Conservation (phyloP, 2,329 filamentous ascomycete genomes). For the Tolypocladium sp. region DNA sequence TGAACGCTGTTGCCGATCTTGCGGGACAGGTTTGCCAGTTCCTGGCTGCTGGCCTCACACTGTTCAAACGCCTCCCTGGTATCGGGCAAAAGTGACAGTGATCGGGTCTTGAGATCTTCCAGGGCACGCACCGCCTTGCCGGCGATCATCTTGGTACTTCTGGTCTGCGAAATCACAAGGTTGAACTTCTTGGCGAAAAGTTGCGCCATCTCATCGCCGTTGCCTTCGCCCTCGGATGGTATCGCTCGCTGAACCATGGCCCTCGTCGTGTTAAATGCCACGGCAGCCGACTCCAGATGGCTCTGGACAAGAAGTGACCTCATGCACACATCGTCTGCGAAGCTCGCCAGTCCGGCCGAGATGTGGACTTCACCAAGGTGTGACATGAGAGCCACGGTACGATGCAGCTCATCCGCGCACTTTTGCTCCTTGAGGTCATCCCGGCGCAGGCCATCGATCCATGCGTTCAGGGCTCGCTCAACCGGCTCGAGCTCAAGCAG, state of each 20-base stretch:
- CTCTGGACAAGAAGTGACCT: conserved; percentile 67
- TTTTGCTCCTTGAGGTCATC: conserved; percentile 82
- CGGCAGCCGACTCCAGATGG: conserved; percentile 69
- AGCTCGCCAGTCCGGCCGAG: conserved; percentile 57
- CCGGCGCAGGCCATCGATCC: conserved; percentile 74
- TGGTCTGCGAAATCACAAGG: conserved; percentile 61
- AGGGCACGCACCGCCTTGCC: conserved; percentile 70
- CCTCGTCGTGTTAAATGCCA: conserved; percentile 54
- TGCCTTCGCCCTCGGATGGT: conserved; percentile 29
- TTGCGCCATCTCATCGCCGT: conserved; percentile 59
- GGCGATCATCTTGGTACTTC: conserved; percentile 75
- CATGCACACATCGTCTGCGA: conserved; percentile 74
- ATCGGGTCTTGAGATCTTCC: conserved; percentile 67
- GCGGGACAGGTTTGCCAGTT: conserved; percentile 57
- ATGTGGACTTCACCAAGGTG: conserved; percentile 80
- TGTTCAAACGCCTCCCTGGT: conserved; percentile 61
- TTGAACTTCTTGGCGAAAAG: conserved; percentile 66
- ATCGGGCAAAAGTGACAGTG: conserved; percentile 61
- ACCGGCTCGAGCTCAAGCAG: conserved; percentile 85
- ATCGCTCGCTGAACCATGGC: conserved; percentile 59
- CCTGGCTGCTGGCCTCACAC: conserved; percentile 54
- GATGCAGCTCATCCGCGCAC: conserved; percentile 71
- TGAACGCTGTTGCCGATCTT: conserved; percentile 60
- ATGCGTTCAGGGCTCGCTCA: conserved; percentile 78
- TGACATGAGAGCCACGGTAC: conserved; percentile 77